These are phyloP conservation scores for Malassezia cuniculi DNA, from an alignment of 1,284 basidiomycete genomes.

Conservation along the genomic window DNA sequence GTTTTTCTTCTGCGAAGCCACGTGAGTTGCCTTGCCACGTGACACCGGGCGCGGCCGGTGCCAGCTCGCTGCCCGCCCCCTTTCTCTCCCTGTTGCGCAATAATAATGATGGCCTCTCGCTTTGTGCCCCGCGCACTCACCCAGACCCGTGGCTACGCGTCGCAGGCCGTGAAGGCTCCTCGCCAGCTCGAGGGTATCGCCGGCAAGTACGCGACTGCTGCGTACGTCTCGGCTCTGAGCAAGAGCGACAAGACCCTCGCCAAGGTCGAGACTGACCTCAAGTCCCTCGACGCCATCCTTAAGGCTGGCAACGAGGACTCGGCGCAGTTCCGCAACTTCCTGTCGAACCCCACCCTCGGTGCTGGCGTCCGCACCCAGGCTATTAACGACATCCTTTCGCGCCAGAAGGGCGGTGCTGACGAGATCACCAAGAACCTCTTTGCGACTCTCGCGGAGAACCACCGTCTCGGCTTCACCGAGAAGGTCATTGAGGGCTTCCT, in stretches of 20 bases:
- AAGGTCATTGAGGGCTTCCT: conserved; percentile 86
- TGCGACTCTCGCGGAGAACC: conserved; percentile 80
- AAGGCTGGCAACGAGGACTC: conserved; percentile 22
- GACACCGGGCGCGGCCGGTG: conserved; percentile 14
- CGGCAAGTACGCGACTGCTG: conserved; percentile 85
- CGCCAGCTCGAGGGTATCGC: conserved; percentile 35
- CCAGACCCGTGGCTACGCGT: conserved; percentile 40
- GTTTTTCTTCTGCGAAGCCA: conserved; percentile 13
- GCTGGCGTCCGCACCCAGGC: conserved; percentile 60
- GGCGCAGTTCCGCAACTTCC: conserved; percentile 58
- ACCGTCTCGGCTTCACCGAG: conserved; percentile 67
- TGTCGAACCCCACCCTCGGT: conserved; percentile 79
- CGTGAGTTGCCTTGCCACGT: conserved; percentile 11
- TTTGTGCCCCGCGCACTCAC: conserved; percentile 13
- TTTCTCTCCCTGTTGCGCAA: neutral
- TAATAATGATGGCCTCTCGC: conserved; percentile 11
- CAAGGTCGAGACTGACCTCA: conserved; percentile 56
- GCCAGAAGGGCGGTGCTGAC: conserved; percentile 28
- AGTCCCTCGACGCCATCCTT: conserved; percentile 43
- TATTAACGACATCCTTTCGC: conserved; percentile 56
- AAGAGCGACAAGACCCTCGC: conserved; percentile 50
- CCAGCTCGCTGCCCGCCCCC: conserved; percentile 1
- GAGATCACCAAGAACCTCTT: conserved; percentile 60
- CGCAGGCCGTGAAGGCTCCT: conserved; percentile 36
- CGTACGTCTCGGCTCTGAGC: conserved; percentile 77